Percentiles rank a stretch among this genome's conserved stretches.
Evolutionary conservation across 2,329 filamentous ascomycete species (phyloP).

Genomic region (Lecanicillium sp.): DNA sequence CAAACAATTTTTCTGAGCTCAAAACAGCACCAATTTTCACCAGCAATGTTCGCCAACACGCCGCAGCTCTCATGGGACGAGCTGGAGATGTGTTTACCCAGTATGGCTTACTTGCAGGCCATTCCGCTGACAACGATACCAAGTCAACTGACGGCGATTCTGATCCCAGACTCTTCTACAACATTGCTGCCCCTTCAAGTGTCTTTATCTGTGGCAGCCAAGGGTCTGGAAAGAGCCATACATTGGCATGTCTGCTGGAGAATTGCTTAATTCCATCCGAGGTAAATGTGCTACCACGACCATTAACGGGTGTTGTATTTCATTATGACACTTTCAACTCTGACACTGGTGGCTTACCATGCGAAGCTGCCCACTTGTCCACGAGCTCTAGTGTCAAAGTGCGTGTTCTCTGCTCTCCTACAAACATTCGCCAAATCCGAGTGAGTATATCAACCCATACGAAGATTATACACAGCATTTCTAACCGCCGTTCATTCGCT

Average conservation of each 20-base stretch:
- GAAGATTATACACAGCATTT: too few relatives aligned
- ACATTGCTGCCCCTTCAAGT: constrained; percentile 43
- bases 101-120: constrained; percentile 14
- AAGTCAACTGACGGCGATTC: neutral
- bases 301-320: constrained; percentile 54
- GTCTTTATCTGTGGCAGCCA: constrained; percentile 58
- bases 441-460: too few relatives aligned
- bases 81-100: constrained; percentile 15
- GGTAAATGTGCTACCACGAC: constrained; percentile 37
- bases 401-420: constrained; percentile 45
- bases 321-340: constrained; percentile 53
- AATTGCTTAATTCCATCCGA: constrained; percentile 42
- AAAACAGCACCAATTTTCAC: constrained; percentile 22
- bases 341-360: constrained; percentile 38
- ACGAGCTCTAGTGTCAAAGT: constrained; percentile 35
- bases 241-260: constrained; percentile 46
- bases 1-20: constrained; percentile 13
- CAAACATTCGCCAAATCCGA: constrained; percentile 35
- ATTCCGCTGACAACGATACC: neutral
- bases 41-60: constrained; percentile 16
- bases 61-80: neutral
- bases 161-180: constrained; percentile 32
- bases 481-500: neutral
- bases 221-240: constrained; percentile 57
- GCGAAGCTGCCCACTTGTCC: constrained; percentile 51